Base-by-base conservation (phyloP, 257 asterid species). In the Salvia miltiorrhiza region DNA sequence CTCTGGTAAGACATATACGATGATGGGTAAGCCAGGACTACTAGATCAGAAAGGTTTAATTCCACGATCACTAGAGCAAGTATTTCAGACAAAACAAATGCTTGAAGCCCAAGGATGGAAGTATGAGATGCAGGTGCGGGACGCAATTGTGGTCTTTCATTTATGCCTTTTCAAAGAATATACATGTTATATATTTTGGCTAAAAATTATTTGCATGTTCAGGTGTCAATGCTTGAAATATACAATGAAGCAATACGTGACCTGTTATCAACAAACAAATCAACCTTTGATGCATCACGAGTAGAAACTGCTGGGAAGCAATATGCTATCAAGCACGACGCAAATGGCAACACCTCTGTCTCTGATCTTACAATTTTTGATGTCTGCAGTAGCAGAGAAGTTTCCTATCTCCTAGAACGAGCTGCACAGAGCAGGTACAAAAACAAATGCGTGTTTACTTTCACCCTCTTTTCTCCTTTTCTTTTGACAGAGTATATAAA, bases 141-240 rank as follows among this genome's bases (percentile, higher is more conserved):
- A 65, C 23, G 69, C 7, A 14, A 48, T 71, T 47, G 21, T 69
- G 64, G 50, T 47, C 24, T 63, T 47, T 16, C 72, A 0, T 71
- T 20, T 53, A 17, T 8, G 35, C 11, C n/a, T 3, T 9, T 44
- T 4, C 4, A 11, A 21, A 12, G 28, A 23, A 53, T 12, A 23
- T 37, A 9, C 11, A 37, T 37, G n/a, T n/a, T n/a, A 1, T n/a
- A n/a, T 5, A 12, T 20, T 23, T 39, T 39, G 24, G 61, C 56
- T 67, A 39, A 12, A n/a, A 59, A 60, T n/a, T 2, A 30, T 30
- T 30, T 52, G 26, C 17, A 17, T 28, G 55, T 57, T 40, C 72
- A 94, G 97, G 99, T 95, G 8, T 92, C 97, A 1, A 95, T 95
- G 99, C 97, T 95, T 19, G 99, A 94, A 79, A 94, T 94, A 47